These are phyloP conservation scores for Colletotrichum sansevieriae DNA, from an alignment of 2,329 filamentous ascomycete genomes.

Conservation along the genomic window DNA sequence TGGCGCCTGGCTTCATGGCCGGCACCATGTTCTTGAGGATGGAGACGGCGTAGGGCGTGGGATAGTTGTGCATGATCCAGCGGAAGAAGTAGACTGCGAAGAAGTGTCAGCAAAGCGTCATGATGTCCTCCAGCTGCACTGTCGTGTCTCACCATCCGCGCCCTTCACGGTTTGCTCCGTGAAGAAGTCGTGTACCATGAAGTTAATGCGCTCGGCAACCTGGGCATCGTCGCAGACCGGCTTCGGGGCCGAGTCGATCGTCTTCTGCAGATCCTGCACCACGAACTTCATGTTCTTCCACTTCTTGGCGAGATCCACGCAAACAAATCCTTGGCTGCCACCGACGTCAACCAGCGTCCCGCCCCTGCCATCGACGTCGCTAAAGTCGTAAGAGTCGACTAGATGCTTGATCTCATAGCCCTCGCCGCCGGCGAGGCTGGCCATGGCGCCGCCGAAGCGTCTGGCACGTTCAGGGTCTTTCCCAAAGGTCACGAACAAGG, in stretches of 20 bases:
- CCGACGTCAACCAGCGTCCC: conserved; percentile 71
- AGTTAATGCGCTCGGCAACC: conserved; percentile 33
- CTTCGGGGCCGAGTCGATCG: conserved; percentile 40
- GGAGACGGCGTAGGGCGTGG: conserved; percentile 50
- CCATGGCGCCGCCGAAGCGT: conserved; percentile 68
- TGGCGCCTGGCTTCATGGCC: conserved; percentile 53
- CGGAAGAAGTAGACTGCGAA: conserved; percentile 59
- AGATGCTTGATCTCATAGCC: conserved; percentile 68
- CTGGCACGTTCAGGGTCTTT: conserved; percentile 61
- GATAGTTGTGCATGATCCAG: conserved; percentile 61
- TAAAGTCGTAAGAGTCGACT: conserved; percentile 67
- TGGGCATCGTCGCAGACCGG: conserved; percentile 36
- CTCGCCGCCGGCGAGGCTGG: conserved; percentile 65
- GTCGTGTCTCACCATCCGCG: conserved; percentile 47
- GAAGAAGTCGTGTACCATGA: conserved; percentile 44
- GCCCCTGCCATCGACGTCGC: conserved; percentile 56
- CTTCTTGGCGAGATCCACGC: conserved; percentile 64
- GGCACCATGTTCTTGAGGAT: conserved; percentile 53
- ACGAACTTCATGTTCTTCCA: conserved; percentile 55
- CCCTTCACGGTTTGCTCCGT: conserved; percentile 37
- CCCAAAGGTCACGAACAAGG: conserved; percentile 67
- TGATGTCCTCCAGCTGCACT: too few species aligned
- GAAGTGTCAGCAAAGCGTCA: background rate
- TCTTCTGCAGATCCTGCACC: conserved; percentile 49
- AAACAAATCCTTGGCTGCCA: conserved; percentile 70